Base-by-base conservation (phyloP, 2,329 filamentous ascomycete species). In the Claviceps citrina region DNA sequence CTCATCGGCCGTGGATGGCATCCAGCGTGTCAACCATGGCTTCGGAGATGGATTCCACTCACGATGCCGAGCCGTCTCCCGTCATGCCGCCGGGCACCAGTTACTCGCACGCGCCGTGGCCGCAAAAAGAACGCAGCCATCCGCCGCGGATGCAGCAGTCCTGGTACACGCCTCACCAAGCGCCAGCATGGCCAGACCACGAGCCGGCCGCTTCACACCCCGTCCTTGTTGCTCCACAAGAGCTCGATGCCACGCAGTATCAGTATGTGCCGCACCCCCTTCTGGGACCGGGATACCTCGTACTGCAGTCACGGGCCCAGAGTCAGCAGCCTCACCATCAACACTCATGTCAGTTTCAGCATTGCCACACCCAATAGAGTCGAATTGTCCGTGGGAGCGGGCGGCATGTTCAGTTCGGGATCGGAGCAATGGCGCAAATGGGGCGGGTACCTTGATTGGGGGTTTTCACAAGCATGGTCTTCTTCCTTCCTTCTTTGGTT, bases 251-350 rank as follows among this genome's bases (percentile, higher is more conserved):
- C 24, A 28, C 31, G 36, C 40, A 39, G 12, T 44, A 39, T 22
- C 39, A 38, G 20, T 44, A 44, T 33, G 42, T 31, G 5, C 39
- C 42, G 18, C 43, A 44, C 16, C 43, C 43, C 3, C 22, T 42
- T 10, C 10, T 44, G 20, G 43, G 43, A n/a, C 43, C 43, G 3
- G 43, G 43, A n/a, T 44, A 40, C 18, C 30, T 44, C n/a, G 43
- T 42, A 4, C 25, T 44, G 24, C 39, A 44, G 18, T 39, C 43
- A 5, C 36, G 25, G 13, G 26, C 36, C 6, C 42, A 36, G 22
- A 26, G 39, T 22, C 43, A 42, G 28, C 39, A 41, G 2, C 31
- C 20, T 9, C 31, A 33, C 12, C 31, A 33, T 10, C 16, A 19
- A n/a, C 31, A 33, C n/a, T 32, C 39, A 27, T 43, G 33, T 33